Evolutionary conservation across 805 yeast species (phyloP).

Genomic region (Metschnikowia bowlesiae): DNA sequence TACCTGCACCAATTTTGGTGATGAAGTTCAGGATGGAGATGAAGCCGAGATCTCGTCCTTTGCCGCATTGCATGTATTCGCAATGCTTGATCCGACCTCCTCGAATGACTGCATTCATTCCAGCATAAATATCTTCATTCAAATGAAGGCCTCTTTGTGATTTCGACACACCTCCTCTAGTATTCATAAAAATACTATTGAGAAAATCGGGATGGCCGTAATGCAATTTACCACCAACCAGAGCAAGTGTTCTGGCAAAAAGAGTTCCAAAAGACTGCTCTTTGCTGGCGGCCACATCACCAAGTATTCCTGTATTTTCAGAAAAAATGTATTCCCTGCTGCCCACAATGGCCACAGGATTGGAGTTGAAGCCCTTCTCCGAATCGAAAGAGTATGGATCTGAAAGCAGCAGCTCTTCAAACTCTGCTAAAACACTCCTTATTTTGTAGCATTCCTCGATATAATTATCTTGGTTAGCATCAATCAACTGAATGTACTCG

Average conservation of each 20-base stretch:
- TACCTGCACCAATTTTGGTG: constrained; percentile 87
- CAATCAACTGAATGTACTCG: constrained; percentile 78
- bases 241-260: constrained; percentile 78
- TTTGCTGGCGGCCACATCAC: constrained; percentile 89
- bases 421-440: constrained; percentile 76
- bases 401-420: constrained; percentile 53
- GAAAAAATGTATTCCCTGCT: constrained; percentile 86
- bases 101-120: constrained; percentile 76
- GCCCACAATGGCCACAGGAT: constrained; percentile 69
- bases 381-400: constrained; percentile 12
- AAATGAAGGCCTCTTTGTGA: constrained; percentile 83
- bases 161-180: constrained; percentile 85
- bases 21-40: constrained; percentile 83
- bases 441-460: constrained; percentile 81
- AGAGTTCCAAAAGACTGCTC: constrained; percentile 87
- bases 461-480: constrained; percentile 84
- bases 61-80: constrained; percentile 87
- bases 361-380: constrained; percentile 22
- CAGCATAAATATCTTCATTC: constrained; percentile 86
- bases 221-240: constrained; percentile 81
- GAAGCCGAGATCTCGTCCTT: constrained; percentile 85
- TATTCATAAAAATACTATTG: constrained; percentile 70
- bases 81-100: constrained; percentile 88
- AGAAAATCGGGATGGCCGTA: constrained; percentile 88
- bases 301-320: constrained; percentile 78